Conservation (phyloP, 164 flowering plant genomes). For the Saururus chinensis region DNA sequence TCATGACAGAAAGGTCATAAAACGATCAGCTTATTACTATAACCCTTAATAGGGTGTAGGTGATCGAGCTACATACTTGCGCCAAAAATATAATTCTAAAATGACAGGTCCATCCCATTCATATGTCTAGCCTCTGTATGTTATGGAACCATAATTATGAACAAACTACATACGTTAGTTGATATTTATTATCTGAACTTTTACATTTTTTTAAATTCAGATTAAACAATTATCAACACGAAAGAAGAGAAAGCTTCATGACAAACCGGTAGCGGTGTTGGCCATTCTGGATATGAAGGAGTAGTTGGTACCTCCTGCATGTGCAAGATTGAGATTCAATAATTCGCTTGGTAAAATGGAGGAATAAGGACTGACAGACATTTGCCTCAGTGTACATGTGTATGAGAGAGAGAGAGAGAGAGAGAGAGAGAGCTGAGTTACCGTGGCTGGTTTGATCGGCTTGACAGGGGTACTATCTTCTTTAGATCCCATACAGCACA, state of each 20-base stretch:
- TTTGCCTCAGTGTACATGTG: background rate
- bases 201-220: background rate
- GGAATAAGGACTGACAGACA: too few species aligned
- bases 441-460: constrained; percentile 11
- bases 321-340: constrained; percentile 1
- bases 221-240: background rate
- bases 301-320: constrained; percentile 16
- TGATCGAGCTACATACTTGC: too few species aligned
- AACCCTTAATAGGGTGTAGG: background rate
- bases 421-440: constrained; percentile 11
- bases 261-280: constrained; percentile 72
- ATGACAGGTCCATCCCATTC: too few species aligned
- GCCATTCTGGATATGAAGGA: constrained; percentile 56
- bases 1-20: background rate
- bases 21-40: background rate
- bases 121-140: too few species aligned
- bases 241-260: background rate
- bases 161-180: too few species aligned
- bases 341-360: background rate
- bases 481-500: constrained; percentile 29
- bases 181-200: background rate
- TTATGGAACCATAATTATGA: too few species aligned
- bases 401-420: background rate
- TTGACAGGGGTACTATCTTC: constrained; percentile 52
- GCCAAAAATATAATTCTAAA: too few species aligned